Evolutionary conservation across 768 basidiomycete species (phyloP), one percentile per base, ranked within the genome.

Genomic region (Termitomyces sp.): DNA sequence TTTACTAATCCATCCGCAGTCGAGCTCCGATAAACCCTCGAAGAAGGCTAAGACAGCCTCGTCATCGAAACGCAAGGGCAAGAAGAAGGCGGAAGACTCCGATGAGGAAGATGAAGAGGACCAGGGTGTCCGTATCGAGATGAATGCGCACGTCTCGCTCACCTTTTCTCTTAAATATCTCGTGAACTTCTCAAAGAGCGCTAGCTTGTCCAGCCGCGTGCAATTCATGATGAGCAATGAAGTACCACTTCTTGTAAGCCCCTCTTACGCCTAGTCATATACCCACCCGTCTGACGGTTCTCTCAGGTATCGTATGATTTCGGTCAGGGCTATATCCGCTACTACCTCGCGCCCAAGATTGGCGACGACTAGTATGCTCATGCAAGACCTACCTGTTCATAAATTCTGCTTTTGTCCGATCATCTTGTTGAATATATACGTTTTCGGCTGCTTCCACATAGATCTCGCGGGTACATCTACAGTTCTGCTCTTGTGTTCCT

Each of bases 101-200:
- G 70, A 70, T 0, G 80, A 79, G 8, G 84, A 84, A 19, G 79
- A 81, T 2, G 81, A 82, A 4, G 76, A 76, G 14, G 67, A 67
- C 0, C 73, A 74, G 12, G 82, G 78, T 45, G 87, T 96, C 47
- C 70, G 74, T 59, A 89, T 97, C 67, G 84, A 90, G 72, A 89
- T 97, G 81, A 91, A 93, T 67, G 86, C 89, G 68, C 85, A 91
- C 60, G 96, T 99, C 59, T 82, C 85, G 42, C 78, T 98, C 48
- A 98, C 94, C 1, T 98, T 98, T 78, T 94, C 91, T 32, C 77
- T 98, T 64, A 98, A 98, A 72, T 99, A 98, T 73, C 86, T 98
- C 28, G 87, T 91, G 70, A 98, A 97, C 75, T 98, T 99, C 66
- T 84, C 93, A 52, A 98, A 97, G 80, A 91, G 89, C 60, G 76